Evolutionary conservation across 176 grass and related monocot species (phyloP), one percentile per base, ranked within the genome.

Genomic region (Ampelocalamus luodianensis): DNA sequence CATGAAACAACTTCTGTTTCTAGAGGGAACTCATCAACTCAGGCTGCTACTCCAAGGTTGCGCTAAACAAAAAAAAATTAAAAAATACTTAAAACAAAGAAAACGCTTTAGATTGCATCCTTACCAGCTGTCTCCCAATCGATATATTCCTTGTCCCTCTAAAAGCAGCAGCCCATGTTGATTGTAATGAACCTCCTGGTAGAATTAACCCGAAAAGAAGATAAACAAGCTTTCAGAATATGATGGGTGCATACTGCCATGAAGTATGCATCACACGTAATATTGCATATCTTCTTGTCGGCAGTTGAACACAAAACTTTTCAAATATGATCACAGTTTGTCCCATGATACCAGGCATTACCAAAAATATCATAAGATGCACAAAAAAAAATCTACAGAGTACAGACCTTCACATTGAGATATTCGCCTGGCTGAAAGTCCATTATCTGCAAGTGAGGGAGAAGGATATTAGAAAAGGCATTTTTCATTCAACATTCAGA

Each of bases 111-210:
- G 44, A 63, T 79, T 61, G 20, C 50, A 60, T 81, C 72, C 81
- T 92, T 93, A 98, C 93, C 96, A 95, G 85, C 77, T 92, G 73
- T 98, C 91, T 48, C 89, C 91, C 88, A 98, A 65, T 64, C 93
- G 93, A 87, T 98, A 98, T 81, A 95, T 94, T 70, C 96, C 93
- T 90, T 92, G 93, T n/a, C 96, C 96, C 81, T 94, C 96, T 80
- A 98, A 74, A 85, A 98, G 87, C 55, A 98, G 85, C 66, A 98
- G 82, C 18, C 93, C 96, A 71, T 98, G 96, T 73, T 98, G 96
- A 95, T 95, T 98, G 79, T 98, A 98, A 87, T 98, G 96, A 90
- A 98, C 93, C 78, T 95, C 93, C 96, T 98, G 56, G 60, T 78
- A 80, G 44, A 89, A 68, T 80, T 64, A 89, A 82, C 20, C 9